Conservation (phyloP, 164 flowering plant genomes). For the Dillenia suffruticosa region DNA sequence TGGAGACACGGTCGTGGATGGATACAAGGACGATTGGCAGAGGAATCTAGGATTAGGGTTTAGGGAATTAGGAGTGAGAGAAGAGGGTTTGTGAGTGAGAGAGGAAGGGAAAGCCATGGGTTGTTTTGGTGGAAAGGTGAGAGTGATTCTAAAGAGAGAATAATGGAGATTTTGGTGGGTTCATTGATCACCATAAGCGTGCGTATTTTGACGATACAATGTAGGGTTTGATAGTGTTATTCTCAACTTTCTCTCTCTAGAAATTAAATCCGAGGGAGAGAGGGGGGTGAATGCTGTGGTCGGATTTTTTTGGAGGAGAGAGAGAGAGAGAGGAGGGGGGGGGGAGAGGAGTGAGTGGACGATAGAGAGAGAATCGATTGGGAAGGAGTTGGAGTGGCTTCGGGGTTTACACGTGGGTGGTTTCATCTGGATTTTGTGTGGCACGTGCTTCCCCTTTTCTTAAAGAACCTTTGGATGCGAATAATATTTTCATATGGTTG, state of each 20-base stretch:
- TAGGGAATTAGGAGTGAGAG: constrained; percentile 15
- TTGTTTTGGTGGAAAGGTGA: not conserved
- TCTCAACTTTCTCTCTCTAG: not conserved
- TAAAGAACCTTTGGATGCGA: too few relatives aligned
- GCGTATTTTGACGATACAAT: not conserved
- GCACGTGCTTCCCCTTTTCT: not conserved
- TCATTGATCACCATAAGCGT: not conserved
- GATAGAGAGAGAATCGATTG: constrained; percentile 6
- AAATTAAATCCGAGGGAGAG: constrained; percentile 16
- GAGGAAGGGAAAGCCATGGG: constrained; percentile 59
- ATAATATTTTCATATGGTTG: too few relatives aligned
- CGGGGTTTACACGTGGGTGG: constrained; percentile 14
- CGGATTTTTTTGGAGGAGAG: too few relatives aligned
- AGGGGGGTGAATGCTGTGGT: not conserved
- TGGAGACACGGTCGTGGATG: constrained; percentile 3
- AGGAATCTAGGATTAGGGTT: constrained; percentile 16
- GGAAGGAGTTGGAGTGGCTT: constrained; percentile 7
- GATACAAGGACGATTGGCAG: not conserved
- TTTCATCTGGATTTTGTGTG: not conserved
- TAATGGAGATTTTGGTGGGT: not conserved
- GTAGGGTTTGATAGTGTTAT: too few relatives aligned
- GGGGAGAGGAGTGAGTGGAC: constrained; percentile 20
- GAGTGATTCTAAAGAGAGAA: not conserved
- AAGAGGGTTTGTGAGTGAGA: constrained; percentile 23
- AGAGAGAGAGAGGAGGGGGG: not conserved